Evolutionary conservation across 31 red algal genomes (phyloP).

Genomic region (Asparagopsis taxiformis): DNA sequence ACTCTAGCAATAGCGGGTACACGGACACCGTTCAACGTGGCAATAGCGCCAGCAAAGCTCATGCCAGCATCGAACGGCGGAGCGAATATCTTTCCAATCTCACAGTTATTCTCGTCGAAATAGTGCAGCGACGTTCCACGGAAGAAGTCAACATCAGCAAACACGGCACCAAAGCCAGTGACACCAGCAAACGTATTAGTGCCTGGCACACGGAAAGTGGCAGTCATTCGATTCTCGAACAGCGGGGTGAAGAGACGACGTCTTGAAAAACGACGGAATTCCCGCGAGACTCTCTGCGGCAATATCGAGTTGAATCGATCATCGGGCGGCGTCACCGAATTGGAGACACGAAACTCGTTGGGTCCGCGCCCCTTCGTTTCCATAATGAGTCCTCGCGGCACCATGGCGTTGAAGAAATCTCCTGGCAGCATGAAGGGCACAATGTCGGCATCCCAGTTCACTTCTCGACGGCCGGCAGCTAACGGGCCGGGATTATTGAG

Average conservation of each 20-base stretch:
- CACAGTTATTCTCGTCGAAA: constrained; percentile 20
- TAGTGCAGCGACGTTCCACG: constrained; percentile 24
- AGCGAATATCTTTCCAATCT: not conserved
- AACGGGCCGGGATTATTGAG: constrained; percentile 10
- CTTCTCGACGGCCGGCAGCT: not conserved
- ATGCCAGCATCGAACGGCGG: constrained; percentile 13
- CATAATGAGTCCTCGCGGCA: constrained; percentile 30
- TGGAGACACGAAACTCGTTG: constrained; percentile 35
- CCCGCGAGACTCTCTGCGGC: not conserved
- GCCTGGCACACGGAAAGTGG: constrained; percentile 23
- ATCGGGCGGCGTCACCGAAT: constrained; percentile 14
- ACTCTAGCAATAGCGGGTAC: constrained; percentile 6
- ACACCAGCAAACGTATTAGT: constrained; percentile 5
- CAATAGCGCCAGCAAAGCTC: constrained; percentile 26
- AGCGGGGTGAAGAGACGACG: constrained; percentile 52
- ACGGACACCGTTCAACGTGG: not conserved
- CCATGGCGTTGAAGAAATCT: constrained; percentile 34
- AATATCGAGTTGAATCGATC: constrained; percentile 35
- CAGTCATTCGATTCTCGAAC: constrained; percentile 9
- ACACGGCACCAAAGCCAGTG: constrained; percentile 39
- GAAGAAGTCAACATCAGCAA: constrained; percentile 36
- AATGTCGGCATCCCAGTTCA: constrained; percentile 60
- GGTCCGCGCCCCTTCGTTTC: not conserved
- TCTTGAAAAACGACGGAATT: constrained; percentile 11
- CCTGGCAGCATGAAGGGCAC: constrained; percentile 55